A percentile compares a stretch with the other conserved stretches of the same genome.
Conservation (phyloP, 805 yeast species). For the Nakazawaea holstii region DNA sequence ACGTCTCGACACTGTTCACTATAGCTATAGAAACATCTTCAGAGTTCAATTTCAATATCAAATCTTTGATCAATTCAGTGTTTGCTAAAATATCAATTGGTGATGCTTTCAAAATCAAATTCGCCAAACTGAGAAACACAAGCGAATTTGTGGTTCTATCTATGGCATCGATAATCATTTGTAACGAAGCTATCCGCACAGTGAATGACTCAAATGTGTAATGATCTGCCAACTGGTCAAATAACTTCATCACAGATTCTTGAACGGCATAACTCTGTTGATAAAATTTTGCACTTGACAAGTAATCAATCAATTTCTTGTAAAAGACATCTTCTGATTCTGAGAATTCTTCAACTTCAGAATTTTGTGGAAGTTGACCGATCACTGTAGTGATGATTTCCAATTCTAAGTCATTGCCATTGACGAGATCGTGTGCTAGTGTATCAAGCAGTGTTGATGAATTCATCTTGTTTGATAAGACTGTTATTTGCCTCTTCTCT, state of each 20-base stretch:
- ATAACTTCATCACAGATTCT: constrained; percentile 1
- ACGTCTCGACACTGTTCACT: constrained; percentile 1
- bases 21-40: not conserved
- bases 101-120: not conserved
- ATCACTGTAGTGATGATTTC: not conserved
- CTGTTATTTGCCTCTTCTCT: too few relatives aligned
- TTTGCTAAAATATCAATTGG: constrained; percentile 9
- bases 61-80: constrained; percentile 8
- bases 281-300: not conserved
- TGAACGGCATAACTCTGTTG: not conserved
- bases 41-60: constrained; percentile 1
- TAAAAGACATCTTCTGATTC: not conserved
- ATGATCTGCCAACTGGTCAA: not conserved
- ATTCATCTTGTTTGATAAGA: not conserved
- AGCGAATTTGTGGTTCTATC: not conserved
- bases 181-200: not conserved
- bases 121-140: not conserved
- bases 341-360: not conserved
- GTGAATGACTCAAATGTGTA: constrained; percentile 5
- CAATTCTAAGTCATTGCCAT: not conserved
- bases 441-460: not conserved
- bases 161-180: not conserved
- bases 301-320: not conserved
- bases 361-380: not conserved
- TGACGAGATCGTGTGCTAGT: not conserved